Conservation (phyloP, 2,329 filamentous ascomycete genomes). For the Arthrobotrys sinensis region DNA sequence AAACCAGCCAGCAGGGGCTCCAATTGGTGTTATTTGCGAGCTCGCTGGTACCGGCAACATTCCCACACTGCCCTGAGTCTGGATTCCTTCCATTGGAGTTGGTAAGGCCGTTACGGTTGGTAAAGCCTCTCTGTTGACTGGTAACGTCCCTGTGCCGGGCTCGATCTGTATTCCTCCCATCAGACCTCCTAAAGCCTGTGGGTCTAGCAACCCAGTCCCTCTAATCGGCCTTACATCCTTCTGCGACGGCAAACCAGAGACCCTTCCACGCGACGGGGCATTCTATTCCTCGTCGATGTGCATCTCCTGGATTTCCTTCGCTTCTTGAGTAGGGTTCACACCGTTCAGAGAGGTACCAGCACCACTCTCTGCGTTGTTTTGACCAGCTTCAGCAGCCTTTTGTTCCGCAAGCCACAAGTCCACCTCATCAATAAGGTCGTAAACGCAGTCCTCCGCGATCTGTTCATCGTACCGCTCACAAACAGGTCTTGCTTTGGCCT, state of each 20-base stretch:
- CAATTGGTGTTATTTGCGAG: too few species aligned
- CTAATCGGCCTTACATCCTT: background rate
- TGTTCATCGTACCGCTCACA: constrained; percentile 90
- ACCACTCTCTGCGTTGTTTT: constrained; percentile 1
- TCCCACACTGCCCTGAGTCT: too few species aligned
- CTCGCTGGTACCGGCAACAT: too few species aligned
- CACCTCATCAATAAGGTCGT: constrained; percentile 94
- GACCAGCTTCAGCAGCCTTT: constrained; percentile 37
- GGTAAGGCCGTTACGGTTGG: too few species aligned
- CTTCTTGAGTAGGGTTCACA: constrained; percentile 38
- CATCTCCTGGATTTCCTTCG: constrained; percentile 59
- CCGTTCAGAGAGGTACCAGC: constrained; percentile 3
- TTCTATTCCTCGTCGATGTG: constrained; percentile 58
- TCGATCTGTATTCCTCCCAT: too few species aligned
- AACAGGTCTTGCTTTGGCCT: constrained; percentile 71
- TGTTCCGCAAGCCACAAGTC: constrained; percentile 85
- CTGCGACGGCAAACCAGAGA: background rate
- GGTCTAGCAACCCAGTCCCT: background rate
- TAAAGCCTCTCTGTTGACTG: too few species aligned
- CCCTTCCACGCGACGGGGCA: constrained; percentile 20
- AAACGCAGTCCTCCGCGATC: constrained; percentile 93
- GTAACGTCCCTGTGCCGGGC: too few species aligned
- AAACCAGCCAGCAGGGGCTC: too few species aligned
- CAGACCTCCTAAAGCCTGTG: too few species aligned
- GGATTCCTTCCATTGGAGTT: too few species aligned